Evolutionary conservation across 169 alveolate species (phyloP), one percentile per base, ranked within the genome.

Genomic region (Plasmodium chabaudi): DNA sequence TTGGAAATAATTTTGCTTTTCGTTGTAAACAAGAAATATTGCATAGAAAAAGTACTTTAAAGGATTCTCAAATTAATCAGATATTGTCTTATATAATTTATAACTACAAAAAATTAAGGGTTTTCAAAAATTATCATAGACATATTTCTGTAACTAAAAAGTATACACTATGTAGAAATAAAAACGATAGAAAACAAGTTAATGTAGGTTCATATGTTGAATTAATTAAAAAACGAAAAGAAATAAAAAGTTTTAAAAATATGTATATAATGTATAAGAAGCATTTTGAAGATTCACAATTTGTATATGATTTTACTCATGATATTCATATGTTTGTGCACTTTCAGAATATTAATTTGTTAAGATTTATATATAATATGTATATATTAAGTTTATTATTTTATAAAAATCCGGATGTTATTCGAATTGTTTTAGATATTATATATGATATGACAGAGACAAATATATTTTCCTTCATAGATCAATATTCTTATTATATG

Each of bases 401-500:
- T 69, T 77, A 77, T 44, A 64, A 77, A 64, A 77, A 77, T 44
- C 49, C 46, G 0, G 79, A 77, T 51, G 79, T 44, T 2, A 15
- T 77, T 9, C 89, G 79, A 7, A 77, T 77, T 5, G 79, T 65
- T 49, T 64, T 77, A 0, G 89, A 77, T 21, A 39, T 64, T 47
- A 49, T 77, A 13, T 27, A 64, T 23, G 70, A 77, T 13, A 21
- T 77, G 34, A 39, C 46, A 9, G 89, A 77, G 9, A 64, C 89
- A 0, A 77, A 77, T 19, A 77, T 77, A 25, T 77, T 77, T 53
- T 64, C 89, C 0, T 77, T 77, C 42, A 64, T 77, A 17, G 89
- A 77, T 44, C 89, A 77, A 17, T 77, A 77, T 56, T 49, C 71
- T 4, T 77, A 77, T 57, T 77, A 77, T 57, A 10, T 77, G 57